A percentile compares a stretch with the other conserved stretches of the same genome.
phyloP scores from a whole-genome alignment of 2,329 filamentous ascomycete species.

The Beauveria sp. region DNA sequence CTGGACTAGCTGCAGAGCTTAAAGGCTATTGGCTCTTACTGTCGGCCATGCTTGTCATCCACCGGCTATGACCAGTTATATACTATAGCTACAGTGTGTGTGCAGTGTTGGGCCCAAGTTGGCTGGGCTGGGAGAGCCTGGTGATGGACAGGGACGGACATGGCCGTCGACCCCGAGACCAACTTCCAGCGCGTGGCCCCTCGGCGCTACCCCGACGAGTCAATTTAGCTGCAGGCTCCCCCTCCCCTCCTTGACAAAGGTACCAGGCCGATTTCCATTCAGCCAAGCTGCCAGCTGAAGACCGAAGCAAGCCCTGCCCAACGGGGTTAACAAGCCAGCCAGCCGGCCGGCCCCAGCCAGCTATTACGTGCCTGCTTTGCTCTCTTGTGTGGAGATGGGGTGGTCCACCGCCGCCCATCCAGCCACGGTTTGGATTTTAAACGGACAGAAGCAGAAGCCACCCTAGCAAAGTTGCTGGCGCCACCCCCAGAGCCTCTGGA shows the following conservation, averaged over 20 bases:
- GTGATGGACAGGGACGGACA: slow-evolving; percentile 1
- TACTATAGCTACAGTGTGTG: neutral
- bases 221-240: neutral
- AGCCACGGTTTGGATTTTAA: slow-evolving; percentile 4
- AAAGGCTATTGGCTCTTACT: neutral
- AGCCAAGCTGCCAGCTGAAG: neutral
- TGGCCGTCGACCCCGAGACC: neutral
- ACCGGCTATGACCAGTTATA: neutral
- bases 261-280: neutral
- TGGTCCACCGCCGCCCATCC: neutral
- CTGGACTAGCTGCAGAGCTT: neutral
- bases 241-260: slow-evolving; percentile 3
- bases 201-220: neutral
- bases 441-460: slow-evolving; percentile 9
- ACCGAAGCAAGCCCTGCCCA: slow-evolving; percentile 5
- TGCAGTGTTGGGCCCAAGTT: neutral
- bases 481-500: slow-evolving; percentile 3
- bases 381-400: neutral
- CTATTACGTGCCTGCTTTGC: neutral
- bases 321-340: neutral
- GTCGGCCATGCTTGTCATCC: neutral
- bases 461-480: neutral
- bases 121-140: neutral
- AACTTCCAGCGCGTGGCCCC: neutral
- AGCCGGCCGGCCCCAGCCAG: neutral